These are phyloP conservation scores for Lyophyllum decastes DNA, from an alignment of 768 basidiomycete species.

Conservation along the genomic window DNA sequence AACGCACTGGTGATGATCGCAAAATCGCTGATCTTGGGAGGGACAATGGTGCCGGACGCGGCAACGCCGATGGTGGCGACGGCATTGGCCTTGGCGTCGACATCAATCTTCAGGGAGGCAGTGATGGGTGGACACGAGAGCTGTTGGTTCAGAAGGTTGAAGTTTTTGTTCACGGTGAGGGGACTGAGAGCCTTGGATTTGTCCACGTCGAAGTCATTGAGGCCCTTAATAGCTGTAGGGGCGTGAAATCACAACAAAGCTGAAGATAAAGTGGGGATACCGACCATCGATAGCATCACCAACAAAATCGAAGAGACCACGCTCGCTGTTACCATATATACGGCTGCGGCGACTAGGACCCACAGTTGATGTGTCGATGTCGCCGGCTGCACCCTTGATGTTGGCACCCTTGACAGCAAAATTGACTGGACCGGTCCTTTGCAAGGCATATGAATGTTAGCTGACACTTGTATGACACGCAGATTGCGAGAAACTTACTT, in stretches of 20 bases:
- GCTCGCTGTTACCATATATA: constrained; percentile 23
- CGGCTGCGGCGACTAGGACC: constrained; percentile 32
- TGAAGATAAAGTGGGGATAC: background rate
- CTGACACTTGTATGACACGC: background rate
- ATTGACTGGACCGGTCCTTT: constrained; percentile 28
- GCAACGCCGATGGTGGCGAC: constrained; percentile 27
- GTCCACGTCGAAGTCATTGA: constrained; percentile 32
- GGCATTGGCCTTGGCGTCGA: constrained; percentile 25
- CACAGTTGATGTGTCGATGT: constrained; percentile 23
- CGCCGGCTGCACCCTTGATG: constrained; percentile 28
- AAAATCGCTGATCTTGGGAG: constrained; percentile 31
- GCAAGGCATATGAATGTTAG: background rate
- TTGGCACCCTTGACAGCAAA: constrained; percentile 35
- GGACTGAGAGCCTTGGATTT: constrained; percentile 30
- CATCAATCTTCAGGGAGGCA: constrained; percentile 17
- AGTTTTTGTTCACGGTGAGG: constrained; percentile 30
- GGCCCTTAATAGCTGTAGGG: constrained; percentile 19
- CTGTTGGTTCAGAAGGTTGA: constrained; percentile 28
- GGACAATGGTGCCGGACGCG: constrained; percentile 23
- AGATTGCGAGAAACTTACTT: constrained; percentile 15
- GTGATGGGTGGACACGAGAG: constrained; percentile 23
- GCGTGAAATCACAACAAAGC: background rate
- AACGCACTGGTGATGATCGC: constrained; percentile 34
- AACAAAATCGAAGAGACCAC: constrained; percentile 30
- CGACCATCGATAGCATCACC: constrained; percentile 27